Conservation (phyloP, 768 basidiomycete genomes). For the Xerocomellus intermedius region DNA sequence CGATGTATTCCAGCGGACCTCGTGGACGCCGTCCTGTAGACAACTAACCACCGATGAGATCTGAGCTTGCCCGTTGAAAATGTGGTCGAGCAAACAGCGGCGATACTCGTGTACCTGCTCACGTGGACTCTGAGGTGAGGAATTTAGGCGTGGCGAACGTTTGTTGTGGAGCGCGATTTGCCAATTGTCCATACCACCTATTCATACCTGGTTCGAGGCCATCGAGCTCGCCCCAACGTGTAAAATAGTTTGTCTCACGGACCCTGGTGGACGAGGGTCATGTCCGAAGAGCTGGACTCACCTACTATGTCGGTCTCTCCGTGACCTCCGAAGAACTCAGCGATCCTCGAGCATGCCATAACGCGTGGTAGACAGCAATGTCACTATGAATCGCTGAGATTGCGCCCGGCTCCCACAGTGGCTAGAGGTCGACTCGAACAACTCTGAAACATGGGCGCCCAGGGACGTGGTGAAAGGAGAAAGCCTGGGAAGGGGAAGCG, state of each 20-base stretch:
- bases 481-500: constrained; percentile 1
- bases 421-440: background rate
- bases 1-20: constrained; percentile 2
- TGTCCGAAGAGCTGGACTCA: background rate
- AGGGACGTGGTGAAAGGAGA: background rate
- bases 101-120: background rate
- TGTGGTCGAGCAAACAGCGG: background rate
- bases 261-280: background rate
- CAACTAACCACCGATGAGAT: constrained; percentile 3
- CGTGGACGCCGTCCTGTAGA: constrained; percentile 2
- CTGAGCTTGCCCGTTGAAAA: background rate
- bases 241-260: background rate
- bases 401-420: background rate
- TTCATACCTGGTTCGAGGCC: background rate
- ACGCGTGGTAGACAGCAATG: too few species aligned
- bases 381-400: too few species aligned
- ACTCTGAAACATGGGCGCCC: background rate
- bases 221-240: background rate
- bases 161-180: background rate
- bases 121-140: background rate
- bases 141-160: constrained; percentile 1
- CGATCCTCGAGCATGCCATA: constrained; percentile 1
- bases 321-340: background rate
- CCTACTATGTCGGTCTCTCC: background rate
- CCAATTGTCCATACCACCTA: background rate